Evolutionary conservation across 176 grass and related monocot genomes (phyloP).

Genomic region (Triticum timopheevii): DNA sequence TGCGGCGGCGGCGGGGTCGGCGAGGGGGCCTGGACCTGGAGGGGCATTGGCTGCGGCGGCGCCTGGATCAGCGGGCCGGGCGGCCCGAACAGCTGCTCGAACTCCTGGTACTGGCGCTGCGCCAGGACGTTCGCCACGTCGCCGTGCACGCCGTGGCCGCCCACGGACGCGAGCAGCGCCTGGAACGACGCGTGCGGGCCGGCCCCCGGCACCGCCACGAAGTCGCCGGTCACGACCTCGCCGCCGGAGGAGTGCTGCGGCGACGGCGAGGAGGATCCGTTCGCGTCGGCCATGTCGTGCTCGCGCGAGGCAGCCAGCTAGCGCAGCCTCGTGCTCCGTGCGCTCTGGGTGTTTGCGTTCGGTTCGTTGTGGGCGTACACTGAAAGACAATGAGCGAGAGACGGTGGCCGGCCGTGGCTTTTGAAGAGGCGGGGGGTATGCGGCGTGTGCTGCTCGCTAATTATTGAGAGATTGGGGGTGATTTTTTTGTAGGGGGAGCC

Average conservation of each 20-base stretch:
- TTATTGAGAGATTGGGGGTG: not conserved
- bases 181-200: not conserved
- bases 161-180: conserved; percentile 16
- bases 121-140: not conserved
- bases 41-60: not conserved
- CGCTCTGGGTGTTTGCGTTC: not conserved
- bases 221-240: not conserved
- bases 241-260: not conserved
- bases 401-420: conserved; percentile 5
- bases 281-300: conserved; percentile 41
- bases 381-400: not conserved
- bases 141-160: not conserved
- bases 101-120: conserved; percentile 17
- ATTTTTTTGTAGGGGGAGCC: not conserved
- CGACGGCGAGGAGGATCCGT: conserved; percentile 6
- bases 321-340: not conserved
- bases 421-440: not conserved
- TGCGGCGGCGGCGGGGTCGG: not conserved
- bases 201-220: not conserved
- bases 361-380: not conserved
- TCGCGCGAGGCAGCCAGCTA: not conserved
- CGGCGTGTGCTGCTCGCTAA: not conserved
- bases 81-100: not conserved
- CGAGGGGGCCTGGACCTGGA: not conserved
- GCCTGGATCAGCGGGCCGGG: conserved; percentile 17